Conservation (phyloP, 2,329 filamentous ascomycete species). For the Nemania abortiva region DNA sequence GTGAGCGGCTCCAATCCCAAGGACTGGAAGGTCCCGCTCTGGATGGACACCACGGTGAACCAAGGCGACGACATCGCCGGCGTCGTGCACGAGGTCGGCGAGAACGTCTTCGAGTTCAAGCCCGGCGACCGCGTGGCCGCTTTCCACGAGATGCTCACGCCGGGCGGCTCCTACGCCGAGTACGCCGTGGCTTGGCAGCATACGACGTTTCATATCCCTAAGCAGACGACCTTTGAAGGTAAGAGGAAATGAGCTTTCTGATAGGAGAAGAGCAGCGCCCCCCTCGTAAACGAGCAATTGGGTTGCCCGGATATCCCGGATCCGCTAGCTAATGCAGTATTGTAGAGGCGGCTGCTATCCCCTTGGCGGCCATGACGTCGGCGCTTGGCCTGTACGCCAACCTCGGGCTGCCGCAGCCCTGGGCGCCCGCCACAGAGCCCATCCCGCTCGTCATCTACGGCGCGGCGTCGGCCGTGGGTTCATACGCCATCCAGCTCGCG, state of each 20-base stretch:
- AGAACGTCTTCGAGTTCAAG: constrained; percentile 68
- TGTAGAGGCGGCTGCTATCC: constrained; percentile 68
- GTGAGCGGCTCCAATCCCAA: constrained; percentile 62
- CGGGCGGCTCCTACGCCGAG: constrained; percentile 69
- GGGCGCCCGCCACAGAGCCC: constrained; percentile 53
- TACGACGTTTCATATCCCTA: constrained; percentile 68
- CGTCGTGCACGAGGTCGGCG: constrained; percentile 66
- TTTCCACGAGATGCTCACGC: constrained; percentile 64
- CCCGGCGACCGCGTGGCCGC: constrained; percentile 61
- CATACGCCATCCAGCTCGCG: constrained; percentile 70
- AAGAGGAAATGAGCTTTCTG: constrained; percentile 10
- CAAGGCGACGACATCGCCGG: constrained; percentile 68
- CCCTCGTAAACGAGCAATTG: background rate
- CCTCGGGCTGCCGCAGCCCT: constrained; percentile 63
- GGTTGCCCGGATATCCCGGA: background rate
- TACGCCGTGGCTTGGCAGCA: constrained; percentile 68
- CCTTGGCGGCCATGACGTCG: constrained; percentile 67
- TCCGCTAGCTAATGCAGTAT: background rate
- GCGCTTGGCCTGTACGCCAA: constrained; percentile 62
- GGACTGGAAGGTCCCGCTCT: constrained; percentile 58
- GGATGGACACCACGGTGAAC: constrained; percentile 52
- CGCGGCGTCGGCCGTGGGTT: constrained; percentile 67
- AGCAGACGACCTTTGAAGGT: constrained; percentile 63
- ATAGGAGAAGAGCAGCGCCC: background rate
- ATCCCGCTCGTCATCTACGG: constrained; percentile 64